These are phyloP conservation scores for Nitzschia sp. DNA, from an alignment of 108 stramenopile species.

Conservation along the genomic window DNA sequence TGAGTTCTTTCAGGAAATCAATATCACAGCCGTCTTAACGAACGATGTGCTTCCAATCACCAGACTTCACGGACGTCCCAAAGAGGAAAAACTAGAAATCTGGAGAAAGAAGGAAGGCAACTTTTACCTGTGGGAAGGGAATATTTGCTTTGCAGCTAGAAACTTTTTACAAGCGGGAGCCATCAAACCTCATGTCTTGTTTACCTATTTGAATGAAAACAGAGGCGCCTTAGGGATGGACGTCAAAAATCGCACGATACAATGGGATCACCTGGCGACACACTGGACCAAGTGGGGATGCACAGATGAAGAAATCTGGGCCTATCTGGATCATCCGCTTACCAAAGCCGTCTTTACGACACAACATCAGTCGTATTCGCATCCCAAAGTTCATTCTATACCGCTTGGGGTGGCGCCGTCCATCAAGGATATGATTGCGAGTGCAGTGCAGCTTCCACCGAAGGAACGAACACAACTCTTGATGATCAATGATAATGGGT, in stretches of 20 bases:
- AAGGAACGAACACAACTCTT: conserved; percentile 30
- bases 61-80: not conserved
- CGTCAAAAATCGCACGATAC: conserved; percentile 32
- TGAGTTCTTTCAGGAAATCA: conserved; percentile 2
- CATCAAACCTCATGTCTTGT: conserved; percentile 40
- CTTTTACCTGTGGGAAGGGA: conserved; percentile 5
- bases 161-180: not conserved
- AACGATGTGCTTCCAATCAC: not conserved
- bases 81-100: not conserved
- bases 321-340: conserved; percentile 46
- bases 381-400: conserved; percentile 52
- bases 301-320: conserved; percentile 4
- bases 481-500: conserved; percentile 36
- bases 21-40: not conserved
- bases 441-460: not conserved
- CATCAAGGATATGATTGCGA: not conserved
- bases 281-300: conserved; percentile 30
- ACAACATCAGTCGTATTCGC: conserved; percentile 43
- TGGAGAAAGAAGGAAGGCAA: not conserved
- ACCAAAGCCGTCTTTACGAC: conserved; percentile 45
- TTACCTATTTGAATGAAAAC: conserved; percentile 46
- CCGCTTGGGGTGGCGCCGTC: conserved; percentile 37
- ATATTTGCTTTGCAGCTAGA: conserved; percentile 4
- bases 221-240: conserved; percentile 39
- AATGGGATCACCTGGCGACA: conserved; percentile 31